Percentiles rank a stretch among this genome's conserved stretches.
Conservation (phyloP, 2,329 filamentous ascomycete species). For the Arthrobotrys conoides region DNA sequence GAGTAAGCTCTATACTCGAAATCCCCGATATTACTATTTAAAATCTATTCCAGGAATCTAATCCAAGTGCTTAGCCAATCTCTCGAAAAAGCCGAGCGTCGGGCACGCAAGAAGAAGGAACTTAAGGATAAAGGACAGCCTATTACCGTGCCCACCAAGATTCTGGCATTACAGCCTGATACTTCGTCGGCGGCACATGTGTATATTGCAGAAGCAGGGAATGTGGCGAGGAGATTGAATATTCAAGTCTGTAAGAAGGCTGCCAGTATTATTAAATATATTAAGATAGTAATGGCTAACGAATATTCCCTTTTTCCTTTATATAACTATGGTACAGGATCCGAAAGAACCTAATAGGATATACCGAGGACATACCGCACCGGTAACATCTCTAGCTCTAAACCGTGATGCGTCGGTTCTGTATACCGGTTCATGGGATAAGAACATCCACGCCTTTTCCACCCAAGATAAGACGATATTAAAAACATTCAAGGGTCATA, state of each 20-base stretch:
- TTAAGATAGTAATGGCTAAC: background rate
- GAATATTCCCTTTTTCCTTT: slow-evolving; percentile 65
- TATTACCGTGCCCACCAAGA: slow-evolving; percentile 84
- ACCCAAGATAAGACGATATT: slow-evolving; percentile 72
- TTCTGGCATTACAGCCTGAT: slow-evolving; percentile 80
- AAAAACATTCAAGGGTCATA: slow-evolving; percentile 80
- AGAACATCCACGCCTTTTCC: slow-evolving; percentile 88
- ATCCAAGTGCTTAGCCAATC: slow-evolving; percentile 62
- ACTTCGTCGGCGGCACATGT: slow-evolving; percentile 75
- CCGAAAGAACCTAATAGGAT: slow-evolving; percentile 39
- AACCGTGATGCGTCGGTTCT: slow-evolving; percentile 74
- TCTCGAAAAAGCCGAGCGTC: slow-evolving; percentile 69
- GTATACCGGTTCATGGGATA: slow-evolving; percentile 96
- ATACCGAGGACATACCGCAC: slow-evolving; percentile 82
- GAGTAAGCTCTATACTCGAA: slow-evolving; percentile 74
- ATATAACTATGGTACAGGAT: slow-evolving; percentile 62
- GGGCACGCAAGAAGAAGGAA: slow-evolving; percentile 78
- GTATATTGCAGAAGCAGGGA: slow-evolving; percentile 89
- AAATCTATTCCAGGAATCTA: background rate
- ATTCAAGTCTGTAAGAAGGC: slow-evolving; percentile 77
- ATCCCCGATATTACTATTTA: slow-evolving; percentile 24
- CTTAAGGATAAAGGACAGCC: slow-evolving; percentile 86
- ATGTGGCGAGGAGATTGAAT: slow-evolving; percentile 79
- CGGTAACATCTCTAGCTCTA: slow-evolving; percentile 82
- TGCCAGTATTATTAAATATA: slow-evolving; percentile 23